A percentile compares a stretch with the other conserved stretches of the same genome.
Conservation (phyloP, 257 asterid genomes). For the Solanum acaule region DNA sequence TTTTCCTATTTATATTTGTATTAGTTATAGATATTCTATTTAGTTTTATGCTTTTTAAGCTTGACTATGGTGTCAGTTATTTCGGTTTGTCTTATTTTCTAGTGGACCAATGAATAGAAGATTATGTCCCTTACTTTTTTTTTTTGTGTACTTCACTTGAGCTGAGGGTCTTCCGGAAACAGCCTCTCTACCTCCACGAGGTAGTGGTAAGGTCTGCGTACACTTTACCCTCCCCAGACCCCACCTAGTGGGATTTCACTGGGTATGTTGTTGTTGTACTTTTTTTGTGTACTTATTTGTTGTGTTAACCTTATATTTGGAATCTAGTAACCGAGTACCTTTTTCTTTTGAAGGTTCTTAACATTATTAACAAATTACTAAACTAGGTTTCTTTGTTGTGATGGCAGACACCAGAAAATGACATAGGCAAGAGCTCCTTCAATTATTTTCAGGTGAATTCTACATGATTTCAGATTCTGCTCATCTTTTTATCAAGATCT, state of each 20-base stretch:
- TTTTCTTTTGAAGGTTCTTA: background rate
- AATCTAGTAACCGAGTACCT: background rate
- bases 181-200: no score
- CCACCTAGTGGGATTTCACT: no score
- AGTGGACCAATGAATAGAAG: background rate
- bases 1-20: background rate
- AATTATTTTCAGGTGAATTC: slow-evolving; percentile 71
- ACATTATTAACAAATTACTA: background rate
- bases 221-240: no score
- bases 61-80: background rate
- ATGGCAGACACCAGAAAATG: slow-evolving; percentile 81
- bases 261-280: no score
- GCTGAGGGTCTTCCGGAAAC: no score
- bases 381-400: background rate
- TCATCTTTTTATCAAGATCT: background rate
- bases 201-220: no score
- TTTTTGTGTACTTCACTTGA: background rate
- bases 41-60: background rate
- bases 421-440: slow-evolving; percentile 84
- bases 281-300: background rate
- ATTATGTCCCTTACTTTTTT: background rate
- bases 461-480: background rate
- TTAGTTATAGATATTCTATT: background rate
- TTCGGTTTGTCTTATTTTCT: background rate
- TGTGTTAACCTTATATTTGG: background rate